phyloP scores from a whole-genome alignment of 2,329 filamentous ascomycete genomes.

The Fusarium pilosicola region DNA sequence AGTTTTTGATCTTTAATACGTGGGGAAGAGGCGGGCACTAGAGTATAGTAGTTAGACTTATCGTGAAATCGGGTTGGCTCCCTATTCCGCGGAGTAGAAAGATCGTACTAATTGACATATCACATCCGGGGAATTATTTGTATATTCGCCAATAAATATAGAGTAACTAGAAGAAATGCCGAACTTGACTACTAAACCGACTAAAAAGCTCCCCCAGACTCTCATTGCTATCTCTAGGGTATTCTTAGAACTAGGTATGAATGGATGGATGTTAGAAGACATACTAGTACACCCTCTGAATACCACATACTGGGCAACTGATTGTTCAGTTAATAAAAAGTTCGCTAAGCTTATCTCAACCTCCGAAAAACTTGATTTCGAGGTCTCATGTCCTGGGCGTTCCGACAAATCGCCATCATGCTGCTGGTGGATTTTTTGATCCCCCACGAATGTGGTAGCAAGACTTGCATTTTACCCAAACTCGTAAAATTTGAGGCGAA shows the following conservation, averaged over 20 bases:
- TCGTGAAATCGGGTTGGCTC: neutral
- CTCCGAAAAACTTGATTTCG: neutral
- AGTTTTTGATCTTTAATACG: neutral
- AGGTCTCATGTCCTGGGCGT: neutral
- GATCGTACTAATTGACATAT: neutral
- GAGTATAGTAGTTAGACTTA: too few species aligned
- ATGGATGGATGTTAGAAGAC: neutral
- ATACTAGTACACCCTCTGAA: neutral
- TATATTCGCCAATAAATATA: neutral
- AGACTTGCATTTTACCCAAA: neutral
- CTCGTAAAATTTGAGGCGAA: neutral
- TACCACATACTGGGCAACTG: neutral
- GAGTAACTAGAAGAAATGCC: neutral
- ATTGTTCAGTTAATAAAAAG: neutral
- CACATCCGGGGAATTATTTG: neutral
- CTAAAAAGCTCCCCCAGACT: neutral
- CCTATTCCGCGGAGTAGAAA: neutral
- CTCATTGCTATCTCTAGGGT: neutral
- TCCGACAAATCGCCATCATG: neutral
- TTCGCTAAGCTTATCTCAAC: neutral
- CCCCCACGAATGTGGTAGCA: neutral
- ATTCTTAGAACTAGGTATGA: neutral
- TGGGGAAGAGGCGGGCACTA: neutral
- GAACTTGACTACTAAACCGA: neutral
- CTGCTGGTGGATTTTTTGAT: neutral